Percentiles rank a stretch among this genome's conserved stretches.
These are phyloP conservation scores for Chalciporus sphaerocephalus DNA, from an alignment of 768 basidiomycete genomes.

Conservation along the genomic window DNA sequence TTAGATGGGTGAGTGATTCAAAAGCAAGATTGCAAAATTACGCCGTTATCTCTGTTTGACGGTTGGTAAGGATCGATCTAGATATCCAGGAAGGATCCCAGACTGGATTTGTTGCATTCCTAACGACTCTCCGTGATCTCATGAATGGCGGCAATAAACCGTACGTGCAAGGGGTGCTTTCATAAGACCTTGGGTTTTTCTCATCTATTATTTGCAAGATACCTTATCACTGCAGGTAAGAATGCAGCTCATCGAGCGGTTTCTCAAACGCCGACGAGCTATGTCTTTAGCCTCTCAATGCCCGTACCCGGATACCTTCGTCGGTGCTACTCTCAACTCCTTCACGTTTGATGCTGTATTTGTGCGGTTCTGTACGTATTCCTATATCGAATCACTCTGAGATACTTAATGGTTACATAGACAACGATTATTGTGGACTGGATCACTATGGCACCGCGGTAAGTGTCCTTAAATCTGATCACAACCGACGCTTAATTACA, in stretches of 20 bases:
- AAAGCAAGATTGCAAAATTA: no score
- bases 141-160: conserved; percentile 27
- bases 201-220: conserved; percentile 24
- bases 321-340: conserved; percentile 39
- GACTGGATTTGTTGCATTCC: conserved; percentile 31
- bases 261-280: no score
- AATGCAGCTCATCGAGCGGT: neutral
- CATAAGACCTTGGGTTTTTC: neutral
- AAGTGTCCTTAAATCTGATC: conserved; percentile 1
- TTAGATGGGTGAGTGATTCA: conserved; percentile 55
- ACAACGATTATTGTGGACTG: conserved; percentile 47
- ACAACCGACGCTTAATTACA: neutral
- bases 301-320: conserved; percentile 45
- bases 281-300: conserved; percentile 36
- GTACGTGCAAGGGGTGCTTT: conserved; percentile 11
- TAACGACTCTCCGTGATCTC: conserved; percentile 27
- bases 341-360: conserved; percentile 48
- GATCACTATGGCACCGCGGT: conserved; percentile 43
- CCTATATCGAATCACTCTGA: neutral
- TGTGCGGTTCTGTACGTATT: conserved; percentile 43
- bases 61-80: conserved; percentile 35
- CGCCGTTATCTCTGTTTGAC: no score
- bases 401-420: conserved; percentile 15
- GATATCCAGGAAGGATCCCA: conserved; percentile 45
- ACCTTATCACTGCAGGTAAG: conserved; percentile 41